These are phyloP conservation scores for Telopea speciosissima DNA, from an alignment of 177 flowering plant genomes.

Conservation along the genomic window DNA sequence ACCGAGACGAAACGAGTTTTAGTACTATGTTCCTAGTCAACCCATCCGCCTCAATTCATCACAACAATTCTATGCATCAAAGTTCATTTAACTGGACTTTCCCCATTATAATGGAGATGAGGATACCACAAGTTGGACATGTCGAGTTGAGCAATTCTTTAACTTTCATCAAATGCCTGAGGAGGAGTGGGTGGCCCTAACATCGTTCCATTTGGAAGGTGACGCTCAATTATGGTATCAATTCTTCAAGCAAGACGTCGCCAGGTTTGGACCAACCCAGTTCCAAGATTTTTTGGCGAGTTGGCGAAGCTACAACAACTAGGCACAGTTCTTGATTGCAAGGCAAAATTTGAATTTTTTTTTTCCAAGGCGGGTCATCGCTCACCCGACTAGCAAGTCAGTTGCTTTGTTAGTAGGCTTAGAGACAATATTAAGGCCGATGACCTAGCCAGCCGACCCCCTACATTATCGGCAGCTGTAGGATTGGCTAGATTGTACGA, in stretches of 20 bases:
- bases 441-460: neutral
- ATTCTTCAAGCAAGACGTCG: neutral
- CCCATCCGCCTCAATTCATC: too few species aligned
- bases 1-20: too few species aligned
- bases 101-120: too few species aligned
- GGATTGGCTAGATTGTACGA: neutral
- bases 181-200: neutral
- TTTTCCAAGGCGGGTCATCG: neutral
- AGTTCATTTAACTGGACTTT: too few species aligned
- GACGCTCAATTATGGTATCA: neutral
- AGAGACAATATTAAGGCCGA: neutral
- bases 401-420: neutral
- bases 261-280: neutral
- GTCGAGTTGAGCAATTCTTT: neutral
- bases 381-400: neutral
- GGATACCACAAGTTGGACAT: neutral
- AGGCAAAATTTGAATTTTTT: neutral
- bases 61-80: too few species aligned
- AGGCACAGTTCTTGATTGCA: neutral
- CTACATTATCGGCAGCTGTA: neutral
- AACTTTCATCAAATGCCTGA: neutral
- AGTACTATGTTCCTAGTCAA: too few species aligned
- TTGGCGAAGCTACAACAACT: neutral
- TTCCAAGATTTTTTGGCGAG: neutral
- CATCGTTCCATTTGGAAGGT: slow-evolving; percentile 1